Conservation (phyloP, 2,329 filamentous ascomycete species). For the Bipolaris gigantea region DNA sequence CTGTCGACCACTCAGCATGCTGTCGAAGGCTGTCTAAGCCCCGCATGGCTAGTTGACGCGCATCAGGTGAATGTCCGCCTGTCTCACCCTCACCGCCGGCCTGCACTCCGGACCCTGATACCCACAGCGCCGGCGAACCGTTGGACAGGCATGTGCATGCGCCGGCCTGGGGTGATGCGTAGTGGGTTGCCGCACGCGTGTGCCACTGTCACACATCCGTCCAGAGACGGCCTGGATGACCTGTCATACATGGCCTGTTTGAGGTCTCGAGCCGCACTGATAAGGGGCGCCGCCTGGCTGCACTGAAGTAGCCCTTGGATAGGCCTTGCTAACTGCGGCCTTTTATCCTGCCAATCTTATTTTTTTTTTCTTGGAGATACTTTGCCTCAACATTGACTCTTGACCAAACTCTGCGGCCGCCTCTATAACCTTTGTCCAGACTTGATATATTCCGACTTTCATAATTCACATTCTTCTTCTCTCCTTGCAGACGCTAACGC, state of each 20-base stretch:
- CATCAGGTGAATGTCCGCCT: constrained; percentile 11
- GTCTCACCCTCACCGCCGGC: constrained; percentile 12
- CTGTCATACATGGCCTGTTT: constrained; percentile 4
- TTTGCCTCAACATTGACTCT: neutral
- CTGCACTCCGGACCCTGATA: constrained; percentile 6
- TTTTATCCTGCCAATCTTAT: neutral
- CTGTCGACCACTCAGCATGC: constrained; percentile 1
- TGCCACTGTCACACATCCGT: constrained; percentile 11
- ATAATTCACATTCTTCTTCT: too few relatives aligned
- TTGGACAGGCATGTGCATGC: constrained; percentile 9
- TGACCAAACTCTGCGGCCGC: neutral
- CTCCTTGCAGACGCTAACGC: too few relatives aligned
- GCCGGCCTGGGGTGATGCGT: neutral
- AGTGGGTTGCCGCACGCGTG: neutral
- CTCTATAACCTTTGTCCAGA: neutral
- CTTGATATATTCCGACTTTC: neutral
- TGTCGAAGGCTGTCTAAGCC: neutral
- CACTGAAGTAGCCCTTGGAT: neutral
- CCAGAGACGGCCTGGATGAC: constrained; percentile 6
- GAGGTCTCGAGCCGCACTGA: constrained; percentile 3
- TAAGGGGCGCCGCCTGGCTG: constrained; percentile 8
- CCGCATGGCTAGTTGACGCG: neutral
- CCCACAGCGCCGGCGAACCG: neutral
- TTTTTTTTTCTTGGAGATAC: neutral
- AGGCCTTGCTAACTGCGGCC: neutral